A percentile compares a stretch with the other conserved stretches of the same genome.
Conservation (phyloP, 495 filamentous ascomycete genomes). For the Rusavskia elegans region DNA sequence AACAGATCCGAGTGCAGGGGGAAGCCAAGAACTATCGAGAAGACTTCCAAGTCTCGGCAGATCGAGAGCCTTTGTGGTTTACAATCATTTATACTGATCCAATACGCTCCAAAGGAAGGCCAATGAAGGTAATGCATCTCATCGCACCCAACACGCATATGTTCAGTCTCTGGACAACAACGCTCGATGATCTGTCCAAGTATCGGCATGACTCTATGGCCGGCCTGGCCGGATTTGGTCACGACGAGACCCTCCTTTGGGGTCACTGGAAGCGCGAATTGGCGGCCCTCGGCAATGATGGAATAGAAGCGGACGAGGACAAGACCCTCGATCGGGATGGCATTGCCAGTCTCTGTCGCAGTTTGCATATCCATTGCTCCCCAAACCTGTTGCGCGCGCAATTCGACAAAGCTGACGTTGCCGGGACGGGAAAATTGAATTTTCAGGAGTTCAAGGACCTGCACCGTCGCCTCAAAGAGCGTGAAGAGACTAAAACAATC, state of each 20-base stretch:
- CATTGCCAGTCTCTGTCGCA: slow-evolving; percentile 68
- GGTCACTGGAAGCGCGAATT: slow-evolving; percentile 82
- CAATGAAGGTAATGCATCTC: slow-evolving; percentile 66
- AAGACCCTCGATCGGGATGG: slow-evolving; percentile 59
- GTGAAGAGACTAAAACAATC: slow-evolving; percentile 62
- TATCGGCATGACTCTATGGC: slow-evolving; percentile 81
- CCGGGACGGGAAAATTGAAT: slow-evolving; percentile 43
- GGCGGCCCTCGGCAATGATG: slow-evolving; percentile 44
- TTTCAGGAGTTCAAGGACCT: slow-evolving; percentile 71
- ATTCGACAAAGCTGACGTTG: slow-evolving; percentile 58
- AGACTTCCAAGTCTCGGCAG: slow-evolving; percentile 52
- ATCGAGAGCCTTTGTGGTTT: slow-evolving; percentile 57
- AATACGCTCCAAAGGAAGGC: slow-evolving; percentile 47
- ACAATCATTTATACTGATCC: slow-evolving; percentile 69
- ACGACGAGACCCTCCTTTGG: slow-evolving; percentile 62
- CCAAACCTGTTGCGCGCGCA: slow-evolving; percentile 54
- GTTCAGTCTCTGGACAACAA: slow-evolving; percentile 65
- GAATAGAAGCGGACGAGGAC: slow-evolving; percentile 36
- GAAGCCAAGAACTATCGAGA: slow-evolving; percentile 81
- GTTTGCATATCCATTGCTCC: slow-evolving; percentile 77
- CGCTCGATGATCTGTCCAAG: slow-evolving; percentile 61
- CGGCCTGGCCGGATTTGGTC: slow-evolving; percentile 55
- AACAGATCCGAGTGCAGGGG: slow-evolving; percentile 69
- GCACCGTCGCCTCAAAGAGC: slow-evolving; percentile 61
- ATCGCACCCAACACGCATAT: slow-evolving; percentile 53